Evolutionary conservation across 768 basidiomycete species (phyloP).

Genomic region (Kwoniella pini): DNA sequence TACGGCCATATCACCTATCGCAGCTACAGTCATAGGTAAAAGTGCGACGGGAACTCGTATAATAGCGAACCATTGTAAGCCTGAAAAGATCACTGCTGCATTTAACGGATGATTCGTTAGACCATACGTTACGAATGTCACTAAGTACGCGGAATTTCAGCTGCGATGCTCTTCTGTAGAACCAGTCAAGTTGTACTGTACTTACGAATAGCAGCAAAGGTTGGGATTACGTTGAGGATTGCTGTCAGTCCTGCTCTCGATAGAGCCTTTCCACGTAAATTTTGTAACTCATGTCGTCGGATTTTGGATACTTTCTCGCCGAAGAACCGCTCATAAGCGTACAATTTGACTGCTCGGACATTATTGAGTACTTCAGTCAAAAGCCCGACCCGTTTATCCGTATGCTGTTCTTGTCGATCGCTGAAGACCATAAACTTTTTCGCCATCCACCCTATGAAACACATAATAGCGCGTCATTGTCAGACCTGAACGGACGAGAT

Average conservation of each 20-base stretch:
- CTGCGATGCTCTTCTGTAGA: neutral
- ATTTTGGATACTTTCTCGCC: conserved; percentile 32
- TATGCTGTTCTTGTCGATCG: conserved; percentile 60
- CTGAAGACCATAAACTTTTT: neutral
- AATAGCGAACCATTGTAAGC: conserved; percentile 63
- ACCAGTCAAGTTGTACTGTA: neutral
- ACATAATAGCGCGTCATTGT: too few relatives aligned
- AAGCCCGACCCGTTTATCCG: conserved; percentile 67
- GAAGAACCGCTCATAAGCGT: conserved; percentile 61
- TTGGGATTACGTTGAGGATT: conserved; percentile 58
- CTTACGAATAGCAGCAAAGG: conserved; percentile 57
- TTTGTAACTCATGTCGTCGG: conserved; percentile 39
- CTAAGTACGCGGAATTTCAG: neutral
- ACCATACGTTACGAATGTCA: conserved; percentile 65
- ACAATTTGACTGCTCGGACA: conserved; percentile 67
- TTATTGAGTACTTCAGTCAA: conserved; percentile 69
- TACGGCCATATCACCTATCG: neutral
- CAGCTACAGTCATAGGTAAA: conserved; percentile 5
- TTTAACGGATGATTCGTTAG: conserved; percentile 62
- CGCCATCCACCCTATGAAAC: neutral
- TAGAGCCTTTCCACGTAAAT: conserved; percentile 38
- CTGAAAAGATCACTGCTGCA: conserved; percentile 62
- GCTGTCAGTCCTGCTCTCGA: conserved; percentile 40
- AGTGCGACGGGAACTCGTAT: conserved; percentile 39
- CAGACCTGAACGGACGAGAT: neutral